Conservation (phyloP, 768 basidiomycete species). For the Pholiota microspora region DNA sequence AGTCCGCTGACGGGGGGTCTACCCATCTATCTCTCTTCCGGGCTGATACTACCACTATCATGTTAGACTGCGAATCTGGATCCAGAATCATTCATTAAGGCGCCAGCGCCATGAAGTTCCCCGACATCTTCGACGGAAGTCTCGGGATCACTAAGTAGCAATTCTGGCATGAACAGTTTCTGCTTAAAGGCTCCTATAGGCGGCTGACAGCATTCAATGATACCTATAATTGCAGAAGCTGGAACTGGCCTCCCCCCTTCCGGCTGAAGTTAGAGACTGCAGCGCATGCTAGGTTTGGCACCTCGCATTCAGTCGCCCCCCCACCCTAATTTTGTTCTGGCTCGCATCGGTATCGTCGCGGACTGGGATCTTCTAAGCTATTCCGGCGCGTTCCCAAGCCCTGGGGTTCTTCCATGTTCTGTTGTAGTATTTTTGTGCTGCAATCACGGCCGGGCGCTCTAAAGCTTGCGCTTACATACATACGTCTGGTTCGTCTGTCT, state of each 20-base stretch:
- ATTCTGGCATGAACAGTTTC: not conserved
- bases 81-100: no score
- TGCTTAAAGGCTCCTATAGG: not conserved
- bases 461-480: conserved; percentile 1
- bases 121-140: no score
- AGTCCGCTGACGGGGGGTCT: no score
- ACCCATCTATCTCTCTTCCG: no score
- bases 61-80: no score
- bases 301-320: not conserved
- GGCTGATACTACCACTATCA: no score
- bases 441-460: conserved; percentile 12
- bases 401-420: no score
- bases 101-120: no score
- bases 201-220: conserved; percentile 6
- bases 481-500: no score
- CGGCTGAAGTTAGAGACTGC: not conserved
- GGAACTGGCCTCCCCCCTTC: not conserved
- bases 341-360: not conserved
- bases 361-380: not conserved
- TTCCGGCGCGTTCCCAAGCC: not conserved
- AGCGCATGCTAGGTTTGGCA: not conserved
- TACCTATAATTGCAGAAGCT: conserved; percentile 14
- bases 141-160: not conserved
- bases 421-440: not conserved
- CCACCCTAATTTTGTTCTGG: not conserved